Base-by-base conservation (phyloP, 2,329 filamentous ascomycete species). In the Dichotomopilus funicola region DNA sequence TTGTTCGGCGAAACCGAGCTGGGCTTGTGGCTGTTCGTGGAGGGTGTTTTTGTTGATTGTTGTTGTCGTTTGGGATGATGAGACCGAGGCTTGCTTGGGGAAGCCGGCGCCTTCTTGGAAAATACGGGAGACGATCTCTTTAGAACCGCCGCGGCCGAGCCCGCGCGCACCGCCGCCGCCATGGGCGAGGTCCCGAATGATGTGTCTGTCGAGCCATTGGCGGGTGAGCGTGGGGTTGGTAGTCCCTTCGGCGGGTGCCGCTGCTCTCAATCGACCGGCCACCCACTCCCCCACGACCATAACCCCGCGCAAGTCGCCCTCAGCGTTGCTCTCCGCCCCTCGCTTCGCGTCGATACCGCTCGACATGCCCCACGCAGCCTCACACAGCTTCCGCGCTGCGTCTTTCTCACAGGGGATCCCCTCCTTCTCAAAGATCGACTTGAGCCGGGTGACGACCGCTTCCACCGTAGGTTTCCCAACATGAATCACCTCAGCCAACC, bases 201-300 rank as follows among this genome's bases (percentile, higher is more conserved):
- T 75, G 58, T 91, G 80, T 38, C 82, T 75, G 63, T 94, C 89
- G 7, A 94, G 79, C 87, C 89, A 92, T 64, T 85, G 81, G 12
- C 86, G 78, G 2, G 88, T 91, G 53, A 95, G 72, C 51, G 77
- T 75, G 1, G 68, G 68, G 4, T 72, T 71, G 31, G 69, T 65
- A 13, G 19, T 27, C 19, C 19, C 19, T 27, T 12, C 37, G 40
- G 71, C 71, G 12, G 70, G 68, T 7, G 74, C 68, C 1, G 76
- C 72, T 3, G 79, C 74, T 61, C 78, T 79, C 49, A 91, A 75
- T 43, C 87, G 85, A 8, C 86, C 80, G 13, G 89, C 89, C 11
- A 91, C 88, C 89, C 89, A 94, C 70, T 95, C 89, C 42, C 86
- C 86, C 4, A 92, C 87, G 0, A 95, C 89, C 85, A 95, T 88